Conservation (phyloP, 2,329 filamentous ascomycete genomes). For the Phaeosphaeria sp. region DNA sequence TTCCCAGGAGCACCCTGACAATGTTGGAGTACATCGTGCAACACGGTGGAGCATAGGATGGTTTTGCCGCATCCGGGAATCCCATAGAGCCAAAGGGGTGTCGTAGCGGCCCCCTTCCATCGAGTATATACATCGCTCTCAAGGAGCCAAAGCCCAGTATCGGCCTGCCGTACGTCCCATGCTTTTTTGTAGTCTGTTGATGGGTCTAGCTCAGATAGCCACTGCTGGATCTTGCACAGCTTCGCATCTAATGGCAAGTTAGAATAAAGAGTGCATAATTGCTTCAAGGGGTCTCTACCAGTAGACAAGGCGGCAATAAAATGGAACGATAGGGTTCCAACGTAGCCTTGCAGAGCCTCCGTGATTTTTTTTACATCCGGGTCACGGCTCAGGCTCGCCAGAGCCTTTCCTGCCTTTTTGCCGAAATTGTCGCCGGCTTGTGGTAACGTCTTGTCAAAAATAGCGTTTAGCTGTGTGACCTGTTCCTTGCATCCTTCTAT, state of each 20-base stretch:
- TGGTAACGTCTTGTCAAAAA: conserved; percentile 17
- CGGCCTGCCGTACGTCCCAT: conserved; percentile 7
- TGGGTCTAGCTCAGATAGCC: conserved; percentile 42
- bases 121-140: conserved; percentile 4
- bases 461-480: conserved; percentile 16
- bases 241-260: too few relatives aligned
- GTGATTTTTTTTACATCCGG: too few relatives aligned
- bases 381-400: conserved; percentile 6
- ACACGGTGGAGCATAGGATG: conserved; percentile 18
- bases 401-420: neutral
- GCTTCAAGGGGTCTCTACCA: too few relatives aligned
- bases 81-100: neutral
- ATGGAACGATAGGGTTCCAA: too few relatives aligned
- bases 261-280: too few relatives aligned
- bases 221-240: conserved; percentile 19
- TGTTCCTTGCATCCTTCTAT: conserved; percentile 16
- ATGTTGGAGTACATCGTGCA: conserved; percentile 27
- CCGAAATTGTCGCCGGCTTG: conserved; percentile 5
- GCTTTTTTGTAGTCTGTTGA: conserved; percentile 15
- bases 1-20: conserved; percentile 9
- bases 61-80: conserved; percentile 22
- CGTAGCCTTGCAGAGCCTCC: too few relatives aligned
- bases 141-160: conserved; percentile 25
- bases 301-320: too few relatives aligned
- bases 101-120: conserved; percentile 11